phyloP scores from a whole-genome alignment of 2,329 filamentous ascomycete genomes.

The Talaromyces albobiverticillius region DNA sequence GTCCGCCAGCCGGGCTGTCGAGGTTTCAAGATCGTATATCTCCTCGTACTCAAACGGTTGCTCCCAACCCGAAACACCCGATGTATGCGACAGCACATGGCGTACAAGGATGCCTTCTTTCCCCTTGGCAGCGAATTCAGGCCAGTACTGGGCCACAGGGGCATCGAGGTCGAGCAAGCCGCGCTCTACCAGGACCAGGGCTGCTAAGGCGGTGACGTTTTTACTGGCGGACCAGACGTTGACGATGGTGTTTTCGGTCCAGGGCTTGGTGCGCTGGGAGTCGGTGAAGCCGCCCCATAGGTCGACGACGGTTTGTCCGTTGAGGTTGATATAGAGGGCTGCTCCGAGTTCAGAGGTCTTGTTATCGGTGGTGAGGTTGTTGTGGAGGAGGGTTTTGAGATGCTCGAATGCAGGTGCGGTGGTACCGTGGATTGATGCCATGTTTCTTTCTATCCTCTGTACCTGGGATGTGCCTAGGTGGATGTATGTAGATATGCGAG shows the following conservation, averaged over 20 bases:
- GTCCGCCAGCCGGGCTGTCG: conserved; percentile 34
- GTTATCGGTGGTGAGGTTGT: conserved; percentile 34
- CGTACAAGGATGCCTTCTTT: conserved; percentile 40
- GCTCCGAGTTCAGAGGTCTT: conserved; percentile 48
- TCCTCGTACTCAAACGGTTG: conserved; percentile 29
- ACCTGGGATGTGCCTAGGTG: too few relatives aligned
- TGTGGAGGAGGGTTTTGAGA: conserved; percentile 33
- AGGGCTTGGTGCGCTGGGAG: conserved; percentile 27
- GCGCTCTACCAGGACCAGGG: conserved; percentile 40
- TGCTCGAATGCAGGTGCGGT: conserved; percentile 36
- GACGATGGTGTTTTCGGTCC: conserved; percentile 41
- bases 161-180: conserved; percentile 36
- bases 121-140: conserved; percentile 44
- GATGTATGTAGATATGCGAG: background rate
- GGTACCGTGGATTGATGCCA: conserved; percentile 33
- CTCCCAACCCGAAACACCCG: conserved; percentile 36
- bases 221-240: conserved; percentile 45
- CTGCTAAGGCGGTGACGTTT: conserved; percentile 34
- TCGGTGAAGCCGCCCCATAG: conserved; percentile 45
- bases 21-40: conserved; percentile 29
- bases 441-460: conserved; percentile 12
- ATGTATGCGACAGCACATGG: conserved; percentile 42
- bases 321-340: conserved; percentile 42
- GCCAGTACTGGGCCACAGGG: conserved; percentile 45
- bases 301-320: conserved; percentile 44